Evolutionary conservation across 192 early-diverging fungal genomes (phyloP).

Genomic region (Obelidium mucronatum): DNA sequence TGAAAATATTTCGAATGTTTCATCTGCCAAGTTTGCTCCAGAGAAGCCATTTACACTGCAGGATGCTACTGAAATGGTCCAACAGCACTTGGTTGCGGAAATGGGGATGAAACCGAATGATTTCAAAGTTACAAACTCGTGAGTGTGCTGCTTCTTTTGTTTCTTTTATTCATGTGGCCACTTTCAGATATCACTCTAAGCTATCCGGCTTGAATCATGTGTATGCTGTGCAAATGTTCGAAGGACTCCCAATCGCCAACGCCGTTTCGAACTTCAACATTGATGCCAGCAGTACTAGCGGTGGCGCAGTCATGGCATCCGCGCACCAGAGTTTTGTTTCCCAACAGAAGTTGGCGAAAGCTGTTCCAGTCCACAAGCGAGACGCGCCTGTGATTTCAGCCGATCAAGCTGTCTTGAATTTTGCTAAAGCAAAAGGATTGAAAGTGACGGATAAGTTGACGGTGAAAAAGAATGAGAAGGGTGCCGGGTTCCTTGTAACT

Average conservation of each 20-base stretch:
- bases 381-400: slow-evolving; percentile 9
- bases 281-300: slow-evolving; percentile 76
- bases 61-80: neutral
- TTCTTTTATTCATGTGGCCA: neutral
- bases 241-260: slow-evolving; percentile 73
- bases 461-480: neutral
- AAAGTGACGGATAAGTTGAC: no score
- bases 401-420: slow-evolving; percentile 1
- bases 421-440: no score
- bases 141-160: neutral
- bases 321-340: slow-evolving; percentile 3
- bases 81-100: neutral
- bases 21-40: no score
- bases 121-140: neutral
- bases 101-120: neutral
- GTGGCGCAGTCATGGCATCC: slow-evolving; percentile 48
- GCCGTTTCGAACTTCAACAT: no score
- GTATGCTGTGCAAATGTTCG: slow-evolving; percentile 67
- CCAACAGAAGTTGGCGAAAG: neutral
- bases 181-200: neutral
- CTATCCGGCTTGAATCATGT: slow-evolving; percentile 54
- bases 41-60: neutral
- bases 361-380: no score
- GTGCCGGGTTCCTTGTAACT: neutral
- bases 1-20: neutral